Evolutionary conservation across 768 basidiomycete genomes (phyloP).

Genomic region (Pleurotus pulmonarius): DNA sequence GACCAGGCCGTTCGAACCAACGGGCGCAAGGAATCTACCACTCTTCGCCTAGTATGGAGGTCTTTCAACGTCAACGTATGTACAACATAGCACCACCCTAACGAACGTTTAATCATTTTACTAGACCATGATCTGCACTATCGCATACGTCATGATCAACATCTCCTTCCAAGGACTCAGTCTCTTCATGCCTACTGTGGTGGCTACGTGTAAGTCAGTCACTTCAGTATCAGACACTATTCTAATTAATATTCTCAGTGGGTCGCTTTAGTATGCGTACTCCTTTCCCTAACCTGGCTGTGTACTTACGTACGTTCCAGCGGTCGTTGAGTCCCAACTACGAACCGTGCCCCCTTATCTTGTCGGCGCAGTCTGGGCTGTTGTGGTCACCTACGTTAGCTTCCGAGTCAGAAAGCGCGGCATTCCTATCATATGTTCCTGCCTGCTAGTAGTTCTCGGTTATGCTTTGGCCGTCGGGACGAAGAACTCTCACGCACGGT

Average conservation of each 20-base stretch:
- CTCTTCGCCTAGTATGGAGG: slow-evolving; percentile 21
- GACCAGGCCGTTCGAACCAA: slow-evolving; percentile 26
- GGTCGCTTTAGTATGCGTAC: slow-evolving; percentile 29
- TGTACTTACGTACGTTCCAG: slow-evolving; percentile 17
- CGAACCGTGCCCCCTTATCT: slow-evolving; percentile 47
- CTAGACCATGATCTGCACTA: slow-evolving; percentile 26
- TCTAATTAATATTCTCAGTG: slow-evolving; percentile 16
- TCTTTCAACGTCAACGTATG: slow-evolving; percentile 26
- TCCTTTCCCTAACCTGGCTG: not conserved
- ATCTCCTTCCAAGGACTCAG: slow-evolving; percentile 43
- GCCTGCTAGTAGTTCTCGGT: slow-evolving; percentile 34
- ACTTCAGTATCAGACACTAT: not conserved
- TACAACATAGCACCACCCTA: not conserved
- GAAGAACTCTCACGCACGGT: slow-evolving; percentile 33
- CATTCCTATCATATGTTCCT: slow-evolving; percentile 30
- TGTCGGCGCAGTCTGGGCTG: slow-evolving; percentile 37
- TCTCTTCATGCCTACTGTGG: slow-evolving; percentile 43
- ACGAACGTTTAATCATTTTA: slow-evolving; percentile 5
- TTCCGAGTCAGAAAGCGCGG: slow-evolving; percentile 33
- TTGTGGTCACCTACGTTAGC: slow-evolving; percentile 29
- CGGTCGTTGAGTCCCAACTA: slow-evolving; percentile 41
- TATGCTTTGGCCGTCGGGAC: slow-evolving; percentile 42
- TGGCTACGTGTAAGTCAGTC: slow-evolving; percentile 34
- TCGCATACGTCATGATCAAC: slow-evolving; percentile 31
- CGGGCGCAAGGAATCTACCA: slow-evolving; percentile 26